Base-by-base conservation (phyloP, 2,329 filamentous ascomycete genomes). In the Scedosporium aurantiacum region DNA sequence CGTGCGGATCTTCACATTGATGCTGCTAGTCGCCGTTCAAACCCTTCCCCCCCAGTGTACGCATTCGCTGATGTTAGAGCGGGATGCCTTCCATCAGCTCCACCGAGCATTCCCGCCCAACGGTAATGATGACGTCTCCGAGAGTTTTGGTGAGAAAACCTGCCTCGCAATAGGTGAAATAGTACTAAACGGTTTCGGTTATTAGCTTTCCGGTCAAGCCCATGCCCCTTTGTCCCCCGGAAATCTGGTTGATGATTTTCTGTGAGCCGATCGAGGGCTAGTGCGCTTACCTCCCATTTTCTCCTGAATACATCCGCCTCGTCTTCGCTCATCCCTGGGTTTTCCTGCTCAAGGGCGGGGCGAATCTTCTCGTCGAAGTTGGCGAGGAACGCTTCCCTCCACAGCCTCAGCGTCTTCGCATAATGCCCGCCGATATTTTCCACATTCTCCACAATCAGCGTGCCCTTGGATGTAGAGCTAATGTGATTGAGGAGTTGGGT, bases 371-470 rank as follows among this genome's bases (percentile, higher is more conserved):
- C 69, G 3, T 86, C 78, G 69, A 89, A 90, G 25, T 83, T 84
- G 5, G 73, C 72, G 68, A 85, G 69, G 68, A 91, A 91, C 5
- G 77, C 80, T 67, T 90, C 82, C 23, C 79, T 78, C 88, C 88
- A 91, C 3, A 88, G 69, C 10, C 86, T 76, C 66, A 91, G 71
- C 0, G 87, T 85, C 67, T 86, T 88, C 18, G 84, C 80, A 68
- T 91, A 91, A 67, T 91, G 87, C 0, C 85, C 85, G 1, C 87
- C 87, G 58, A 90, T 90, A 66, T 90, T 90, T 67, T 89, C 82
- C 47, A 90, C 75, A 12, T 73, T 78, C 66, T 90, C 86, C 1
- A 90, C 79, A 12, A 90, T 80, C 5, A 91, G 75, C 0, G 80
- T 81, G 0, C 84, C 83, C 8, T 77, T 72, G 0, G 85, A 87